phyloP scores from a whole-genome alignment of 257 asterid genomes.

The Marsdenia floribunda region DNA sequence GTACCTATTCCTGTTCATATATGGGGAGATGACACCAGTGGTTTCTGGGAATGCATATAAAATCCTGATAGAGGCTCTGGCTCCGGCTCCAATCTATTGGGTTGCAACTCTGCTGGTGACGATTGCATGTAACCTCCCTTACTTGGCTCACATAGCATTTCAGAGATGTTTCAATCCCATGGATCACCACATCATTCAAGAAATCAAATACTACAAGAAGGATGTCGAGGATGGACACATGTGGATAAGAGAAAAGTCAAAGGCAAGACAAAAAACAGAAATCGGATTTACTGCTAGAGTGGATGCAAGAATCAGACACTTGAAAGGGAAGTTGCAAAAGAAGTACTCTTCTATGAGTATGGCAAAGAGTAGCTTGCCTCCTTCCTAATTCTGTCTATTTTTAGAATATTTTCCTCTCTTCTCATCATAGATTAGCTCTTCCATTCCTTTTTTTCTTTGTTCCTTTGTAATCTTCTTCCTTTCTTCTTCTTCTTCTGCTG shows the following conservation, averaged over 20 bases:
- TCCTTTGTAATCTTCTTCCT: neutral
- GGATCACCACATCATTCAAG: slow-evolving; percentile 95
- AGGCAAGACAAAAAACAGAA: slow-evolving; percentile 68
- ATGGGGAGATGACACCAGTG: slow-evolving; percentile 44
- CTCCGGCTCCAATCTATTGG: slow-evolving; percentile 93
- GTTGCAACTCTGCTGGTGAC: slow-evolving; percentile 64
- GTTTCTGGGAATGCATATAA: slow-evolving; percentile 46
- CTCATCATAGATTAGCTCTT: slow-evolving; percentile 1
- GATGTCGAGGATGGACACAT: slow-evolving; percentile 75
- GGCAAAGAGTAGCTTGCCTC: slow-evolving; percentile 1
- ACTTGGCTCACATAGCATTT: slow-evolving; percentile 68
- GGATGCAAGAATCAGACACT: slow-evolving; percentile 79
- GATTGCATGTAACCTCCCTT: slow-evolving; percentile 65
- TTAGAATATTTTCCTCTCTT: neutral
- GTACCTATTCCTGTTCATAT: slow-evolving; percentile 71
- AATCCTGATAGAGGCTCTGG: slow-evolving; percentile 60
- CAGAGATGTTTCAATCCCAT: slow-evolving; percentile 76
- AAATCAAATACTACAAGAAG: slow-evolving; percentile 72
- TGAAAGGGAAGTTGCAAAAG: slow-evolving; percentile 64
- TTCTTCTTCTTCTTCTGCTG: too few relatives aligned
- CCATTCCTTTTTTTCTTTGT: neutral
- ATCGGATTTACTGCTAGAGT: slow-evolving; percentile 91
- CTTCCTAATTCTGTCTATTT: slow-evolving; percentile 1
- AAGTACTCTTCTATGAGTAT: slow-evolving; percentile 43
- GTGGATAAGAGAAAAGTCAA: slow-evolving; percentile 79